A percentile compares a stretch with the other conserved stretches of the same genome.
Evolutionary conservation across 1,139 yeast species (phyloP).

Genomic region (Diutina mesorugosa): DNA sequence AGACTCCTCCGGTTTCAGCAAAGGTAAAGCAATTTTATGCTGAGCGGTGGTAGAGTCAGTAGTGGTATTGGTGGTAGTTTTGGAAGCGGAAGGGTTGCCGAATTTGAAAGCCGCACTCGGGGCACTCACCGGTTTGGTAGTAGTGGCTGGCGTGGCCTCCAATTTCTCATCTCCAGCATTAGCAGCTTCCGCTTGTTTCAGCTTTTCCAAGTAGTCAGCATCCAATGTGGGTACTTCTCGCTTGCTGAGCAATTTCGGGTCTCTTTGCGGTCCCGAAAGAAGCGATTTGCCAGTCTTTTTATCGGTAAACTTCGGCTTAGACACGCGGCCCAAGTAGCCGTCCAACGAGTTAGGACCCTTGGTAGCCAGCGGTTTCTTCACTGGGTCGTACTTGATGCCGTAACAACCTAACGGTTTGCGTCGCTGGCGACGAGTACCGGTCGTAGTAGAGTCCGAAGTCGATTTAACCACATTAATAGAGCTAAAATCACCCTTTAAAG

Average conservation of each 20-base stretch:
- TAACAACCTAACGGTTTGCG: not conserved
- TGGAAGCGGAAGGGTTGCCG: not conserved
- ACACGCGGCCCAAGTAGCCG: not conserved
- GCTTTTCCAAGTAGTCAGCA: not conserved
- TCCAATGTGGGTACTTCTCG: not conserved
- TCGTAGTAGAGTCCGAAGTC: not conserved
- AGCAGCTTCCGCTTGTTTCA: not conserved
- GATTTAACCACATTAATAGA: not conserved
- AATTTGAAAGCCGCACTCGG: not conserved
- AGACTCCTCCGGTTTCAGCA: not conserved
- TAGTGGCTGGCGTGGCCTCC: not conserved
- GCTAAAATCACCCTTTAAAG: not conserved
- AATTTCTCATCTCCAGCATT: not conserved
- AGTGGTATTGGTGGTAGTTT: not conserved
- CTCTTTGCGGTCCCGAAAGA: not conserved
- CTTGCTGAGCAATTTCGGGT: not conserved
- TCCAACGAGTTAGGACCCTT: not conserved
- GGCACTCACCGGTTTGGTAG: not conserved
- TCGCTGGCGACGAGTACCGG: not conserved
- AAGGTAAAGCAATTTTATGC: not conserved
- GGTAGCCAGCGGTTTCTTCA: not conserved
- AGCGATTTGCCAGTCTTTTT: not conserved
- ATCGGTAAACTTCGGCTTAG: not conserved
- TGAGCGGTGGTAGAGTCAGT: not conserved
- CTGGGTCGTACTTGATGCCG: not conserved